phyloP scores from a whole-genome alignment of 805 yeast genomes.

The Metschnikowia drakensbergensis region DNA sequence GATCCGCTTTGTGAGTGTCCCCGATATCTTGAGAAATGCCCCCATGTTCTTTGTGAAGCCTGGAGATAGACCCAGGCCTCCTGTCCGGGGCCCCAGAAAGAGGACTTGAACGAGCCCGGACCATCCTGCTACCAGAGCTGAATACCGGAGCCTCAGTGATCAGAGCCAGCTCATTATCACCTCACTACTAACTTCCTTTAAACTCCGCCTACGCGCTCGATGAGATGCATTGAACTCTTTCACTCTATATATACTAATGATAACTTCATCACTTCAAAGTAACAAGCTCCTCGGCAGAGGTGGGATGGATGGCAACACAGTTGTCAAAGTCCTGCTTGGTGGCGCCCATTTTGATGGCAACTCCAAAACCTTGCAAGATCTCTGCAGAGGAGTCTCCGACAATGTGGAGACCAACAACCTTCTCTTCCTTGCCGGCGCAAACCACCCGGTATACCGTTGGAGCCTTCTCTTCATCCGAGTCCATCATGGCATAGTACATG shows the following conservation, averaged over 20 bases:
- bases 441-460: constrained; percentile 86
- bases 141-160: no score
- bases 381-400: constrained; percentile 91
- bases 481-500: constrained; percentile 89
- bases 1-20: constrained; percentile 77
- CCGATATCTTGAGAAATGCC: constrained; percentile 83
- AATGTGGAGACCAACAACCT: constrained; percentile 91
- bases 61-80: constrained; percentile 63
- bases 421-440: constrained; percentile 75
- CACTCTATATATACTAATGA: background rate
- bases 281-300: constrained; percentile 96
- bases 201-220: no score
- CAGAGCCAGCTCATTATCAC: no score
- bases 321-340: constrained; percentile 92
- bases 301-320: constrained; percentile 98
- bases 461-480: constrained; percentile 58
- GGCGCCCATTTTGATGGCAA: constrained; percentile 98
- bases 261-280: constrained; percentile 47
- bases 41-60: constrained; percentile 73
- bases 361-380: constrained; percentile 97
- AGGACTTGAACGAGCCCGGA: background rate
- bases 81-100: constrained; percentile 53
- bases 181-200: no score
- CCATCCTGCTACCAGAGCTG: no score
- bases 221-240: background rate